A percentile compares a stretch with the other conserved stretches of the same genome.
phyloP scores from a whole-genome alignment of 306 rosid species.

The Lablab purpureus region DNA sequence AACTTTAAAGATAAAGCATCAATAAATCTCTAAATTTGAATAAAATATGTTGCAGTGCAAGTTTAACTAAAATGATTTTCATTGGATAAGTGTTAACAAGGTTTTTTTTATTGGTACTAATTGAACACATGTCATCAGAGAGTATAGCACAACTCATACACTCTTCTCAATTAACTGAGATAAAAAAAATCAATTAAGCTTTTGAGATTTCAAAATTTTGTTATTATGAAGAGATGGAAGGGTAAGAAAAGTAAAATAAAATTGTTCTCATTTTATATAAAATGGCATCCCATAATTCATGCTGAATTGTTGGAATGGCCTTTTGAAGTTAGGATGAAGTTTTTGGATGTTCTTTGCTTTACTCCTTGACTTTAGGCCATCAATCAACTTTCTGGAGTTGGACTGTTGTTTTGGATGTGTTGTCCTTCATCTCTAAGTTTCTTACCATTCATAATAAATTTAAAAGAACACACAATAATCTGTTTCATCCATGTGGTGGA shows the following conservation, averaged over 20 bases:
- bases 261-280: not conserved
- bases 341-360: conserved; percentile 1
- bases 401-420: conserved; percentile 4
- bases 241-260: not conserved
- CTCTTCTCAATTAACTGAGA: too few relatives aligned
- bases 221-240: not conserved
- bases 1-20: not conserved
- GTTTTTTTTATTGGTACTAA: too few relatives aligned
- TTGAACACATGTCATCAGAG: too few relatives aligned
- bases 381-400: conserved; percentile 21
- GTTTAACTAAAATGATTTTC: too few relatives aligned
- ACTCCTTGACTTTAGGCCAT: conserved; percentile 31
- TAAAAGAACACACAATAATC: not conserved
- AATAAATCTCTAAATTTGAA: not conserved
- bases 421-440: conserved; percentile 9
- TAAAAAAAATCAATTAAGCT: too few relatives aligned
- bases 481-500: not conserved
- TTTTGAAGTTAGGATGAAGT: not conserved
- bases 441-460: not conserved
- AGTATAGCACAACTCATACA: too few relatives aligned
- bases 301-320: not conserved
- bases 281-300: not conserved
- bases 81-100: too few relatives aligned
- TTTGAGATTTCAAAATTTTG: too few relatives aligned
- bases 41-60: not conserved